A percentile compares a stretch with the other conserved stretches of the same genome.
phyloP scores from a whole-genome alignment of 2,329 filamentous ascomycete species.

The Scedosporium minutisporum region DNA sequence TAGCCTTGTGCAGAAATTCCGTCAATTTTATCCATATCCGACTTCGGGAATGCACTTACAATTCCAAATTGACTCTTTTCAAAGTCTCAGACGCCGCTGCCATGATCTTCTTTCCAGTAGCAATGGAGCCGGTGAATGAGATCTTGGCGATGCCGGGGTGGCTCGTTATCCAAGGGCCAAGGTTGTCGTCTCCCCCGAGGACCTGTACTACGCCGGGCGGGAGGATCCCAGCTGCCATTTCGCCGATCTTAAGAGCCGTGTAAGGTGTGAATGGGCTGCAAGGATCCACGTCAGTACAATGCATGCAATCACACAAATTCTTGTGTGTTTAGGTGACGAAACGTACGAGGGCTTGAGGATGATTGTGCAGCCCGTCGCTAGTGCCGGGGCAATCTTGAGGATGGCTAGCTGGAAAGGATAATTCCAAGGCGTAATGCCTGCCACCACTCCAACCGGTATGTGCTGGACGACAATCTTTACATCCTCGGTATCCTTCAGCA shows the following conservation, averaged over 20 bases:
- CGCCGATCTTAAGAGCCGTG: slow-evolving; percentile 47
- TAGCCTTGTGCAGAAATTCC: too few species aligned
- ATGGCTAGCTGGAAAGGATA: slow-evolving; percentile 42
- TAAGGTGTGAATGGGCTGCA: slow-evolving; percentile 43
- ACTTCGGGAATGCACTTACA: slow-evolving; percentile 15
- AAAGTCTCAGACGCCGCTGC: slow-evolving; percentile 44
- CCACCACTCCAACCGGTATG: slow-evolving; percentile 29
- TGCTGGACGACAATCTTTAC: slow-evolving; percentile 21
- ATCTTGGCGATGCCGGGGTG: slow-evolving; percentile 54
- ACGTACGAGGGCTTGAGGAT: slow-evolving; percentile 43
- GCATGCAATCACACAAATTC: too few species aligned
- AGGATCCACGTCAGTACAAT: too few species aligned
- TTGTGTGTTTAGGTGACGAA: too few species aligned
- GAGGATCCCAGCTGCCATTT: slow-evolving; percentile 47
- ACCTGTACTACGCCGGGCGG: slow-evolving; percentile 54
- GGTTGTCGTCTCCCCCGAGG: slow-evolving; percentile 48
- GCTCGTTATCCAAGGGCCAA: slow-evolving; percentile 49
- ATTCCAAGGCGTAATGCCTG: slow-evolving; percentile 46
- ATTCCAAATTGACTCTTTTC: slow-evolving; percentile 52
- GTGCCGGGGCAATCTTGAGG: slow-evolving; percentile 45
- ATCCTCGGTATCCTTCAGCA: slow-evolving; percentile 16
- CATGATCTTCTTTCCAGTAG: slow-evolving; percentile 53
- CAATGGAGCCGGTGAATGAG: slow-evolving; percentile 52
- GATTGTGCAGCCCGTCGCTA: slow-evolving; percentile 46
- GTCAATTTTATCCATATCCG: too few species aligned